Evolutionary conservation across 2,329 filamentous ascomycete genomes (phyloP), one percentile per base, ranked within the genome.

Genomic region (Claviceps humidiphila): DNA sequence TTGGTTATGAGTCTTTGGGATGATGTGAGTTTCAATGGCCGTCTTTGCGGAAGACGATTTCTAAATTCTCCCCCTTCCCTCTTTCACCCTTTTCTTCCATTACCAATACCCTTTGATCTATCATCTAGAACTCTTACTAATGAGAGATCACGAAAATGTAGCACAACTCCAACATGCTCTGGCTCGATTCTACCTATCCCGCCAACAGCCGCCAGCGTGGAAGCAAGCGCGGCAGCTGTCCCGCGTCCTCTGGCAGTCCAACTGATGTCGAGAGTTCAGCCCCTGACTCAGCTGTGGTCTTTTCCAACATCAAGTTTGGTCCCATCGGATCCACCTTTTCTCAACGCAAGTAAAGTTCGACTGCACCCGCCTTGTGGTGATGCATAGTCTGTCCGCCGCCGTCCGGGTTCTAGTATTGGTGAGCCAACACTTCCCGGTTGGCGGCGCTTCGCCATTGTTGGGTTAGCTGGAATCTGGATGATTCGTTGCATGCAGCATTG

Each of bases 151-250:
- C 40, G 30, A 13, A 42, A 42, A 20, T 22, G 11, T n/a, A 67
- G 65, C 77, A 85, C 67, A 67, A 76, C 54, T 69, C 77, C 61
- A 75, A 83, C 69, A 87, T 88, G 83, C 76, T 39, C 6, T 47
- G 34, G 17, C 20, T 47, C 20, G 46, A 47, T 47, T 47, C 46
- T 2, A 39, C 46, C 30, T 47, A 38, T 22, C 34, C 46, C 1
- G 11, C 34, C 20, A 6, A 24, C 4, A 24, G 34, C 30, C 16
- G 4, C 4, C 20, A 47, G 9, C n/a, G 1, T 2, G 46, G 46
- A 7, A 24, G 4, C 4, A 39, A 39, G 4, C 46, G 20, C 14
- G 46, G 46, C 46, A 38, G 46, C 46, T 47, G 46, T 7, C 5
- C 46, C 79, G 79, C 9, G 16, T 49, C n/a, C 3, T 49, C 39